Base-by-base conservation (phyloP, 345 rosid species). In the Aegle marmelos region DNA sequence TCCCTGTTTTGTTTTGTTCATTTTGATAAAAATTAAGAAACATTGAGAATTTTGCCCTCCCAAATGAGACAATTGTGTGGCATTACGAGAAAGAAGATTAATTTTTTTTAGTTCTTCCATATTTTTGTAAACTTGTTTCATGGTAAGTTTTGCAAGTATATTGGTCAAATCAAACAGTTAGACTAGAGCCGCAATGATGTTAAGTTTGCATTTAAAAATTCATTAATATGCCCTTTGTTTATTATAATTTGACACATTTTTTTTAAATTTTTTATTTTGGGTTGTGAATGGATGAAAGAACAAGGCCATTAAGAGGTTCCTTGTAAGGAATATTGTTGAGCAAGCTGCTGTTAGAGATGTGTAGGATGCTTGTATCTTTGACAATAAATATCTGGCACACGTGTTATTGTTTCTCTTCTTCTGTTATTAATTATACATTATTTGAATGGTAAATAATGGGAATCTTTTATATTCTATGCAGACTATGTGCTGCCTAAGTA, bases 341-440 rank as follows among this genome's bases (percentile, higher is more conserved):
- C 98, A 92, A 53, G 97, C 98, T 67, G 98, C 96, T 0, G 96
- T 92, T 13, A 92, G 98, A 76, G 98, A 92, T 72, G 91, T 94
- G 72, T 97, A 92, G 70, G 94, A 94, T 60, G 89, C 98, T 0
- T 90, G 98, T 7, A 93, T 92, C 33, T 89, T 89, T 79, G 98
- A 92, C 6, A 81, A 95, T 94, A 85, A 67, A 24, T 9, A 28
- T 14, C 16, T 25, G 7, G 4, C 14, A 1, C 22, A 31, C 8
- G 3, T 28, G 24, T 39, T 39, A 21, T 24, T 62, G 3, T 34
- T 33, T 28, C 9, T 19, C 10, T 4, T 54, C 9, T 5, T 34
- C 1, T 36, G 4, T 36, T 2, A 5, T 37, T 53, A 11, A 45
- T 45, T 30, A 3, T 13, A 22, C 39, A 22, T 33, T 66, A 48